Evolutionary conservation across 352 stramenopile genomes (phyloP).

Genomic region (Phytophthora kernoviae): DNA sequence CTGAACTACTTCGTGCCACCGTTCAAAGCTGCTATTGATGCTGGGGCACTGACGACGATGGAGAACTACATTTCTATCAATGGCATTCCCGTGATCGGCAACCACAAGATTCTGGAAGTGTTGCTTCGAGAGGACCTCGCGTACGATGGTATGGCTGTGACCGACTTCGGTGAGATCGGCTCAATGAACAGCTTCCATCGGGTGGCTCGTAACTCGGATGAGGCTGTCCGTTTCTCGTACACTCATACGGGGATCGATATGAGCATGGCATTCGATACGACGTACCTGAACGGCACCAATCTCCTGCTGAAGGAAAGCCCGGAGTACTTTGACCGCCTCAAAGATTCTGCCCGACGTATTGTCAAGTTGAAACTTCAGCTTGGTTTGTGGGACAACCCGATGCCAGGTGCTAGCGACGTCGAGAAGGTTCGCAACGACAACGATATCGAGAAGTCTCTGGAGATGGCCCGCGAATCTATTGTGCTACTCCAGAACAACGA

Average conservation of each 20-base stretch:
- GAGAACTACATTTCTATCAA: conserved; percentile 92
- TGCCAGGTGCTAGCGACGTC: conserved; percentile 48
- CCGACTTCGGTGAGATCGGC: conserved; percentile 90
- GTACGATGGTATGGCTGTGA: conserved; percentile 86
- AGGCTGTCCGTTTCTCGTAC: conserved; percentile 67
- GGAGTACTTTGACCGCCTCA: conserved; percentile 44
- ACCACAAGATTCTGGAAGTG: conserved; percentile 66
- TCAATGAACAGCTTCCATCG: conserved; percentile 68
- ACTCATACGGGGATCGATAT: conserved; percentile 84
- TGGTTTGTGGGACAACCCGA: conserved; percentile 60
- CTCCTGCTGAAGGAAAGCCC: conserved; percentile 40
- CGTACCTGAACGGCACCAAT: conserved; percentile 50
- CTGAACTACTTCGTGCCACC: conserved; percentile 81
- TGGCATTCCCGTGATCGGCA: conserved; percentile 84
- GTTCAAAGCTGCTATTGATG: conserved; percentile 71
- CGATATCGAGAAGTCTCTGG: conserved; percentile 53
- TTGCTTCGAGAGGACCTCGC: conserved; percentile 76
- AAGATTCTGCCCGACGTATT: conserved; percentile 58
- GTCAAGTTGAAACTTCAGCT: conserved; percentile 68
- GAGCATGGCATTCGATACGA: conserved; percentile 70
- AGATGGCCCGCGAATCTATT: conserved; percentile 74
- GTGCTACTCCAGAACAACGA: conserved; percentile 83
- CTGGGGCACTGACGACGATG: conserved; percentile 86
- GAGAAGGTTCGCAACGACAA: conserved; percentile 41
- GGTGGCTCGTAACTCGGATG: conserved; percentile 32